Base-by-base conservation (phyloP, 106 monocot genomes). In the Vanilla planifolia region DNA sequence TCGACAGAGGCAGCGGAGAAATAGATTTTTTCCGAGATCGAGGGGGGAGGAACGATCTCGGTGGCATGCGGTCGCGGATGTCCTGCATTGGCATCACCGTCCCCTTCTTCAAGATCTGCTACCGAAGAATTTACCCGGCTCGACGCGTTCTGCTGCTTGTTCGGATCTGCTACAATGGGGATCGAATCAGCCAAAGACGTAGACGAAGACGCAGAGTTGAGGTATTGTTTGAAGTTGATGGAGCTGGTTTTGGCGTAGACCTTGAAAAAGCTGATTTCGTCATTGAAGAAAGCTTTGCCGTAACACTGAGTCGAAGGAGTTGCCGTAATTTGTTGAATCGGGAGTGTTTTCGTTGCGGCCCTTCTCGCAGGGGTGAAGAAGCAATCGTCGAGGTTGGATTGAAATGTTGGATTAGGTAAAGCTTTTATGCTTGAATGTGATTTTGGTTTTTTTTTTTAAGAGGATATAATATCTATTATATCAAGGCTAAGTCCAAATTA, bases 71-170 rank as follows among this genome's bases (percentile, higher is more conserved):
- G 61, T 96, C 90, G 4, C 73, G 51, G 11, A 90, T 79, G 47
- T 96, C 89, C 23, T 89, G 81, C 86, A 96, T 86, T 35, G 83
- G 78, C 78, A 96, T 81, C 11, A 74, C 48, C 15, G 59, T 64
- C 24, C 86, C 95, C 64, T 62, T 39, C 67, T 22, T 62, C 65
- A 90, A 46, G 24, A 21, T 62, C 20, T 47, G 61, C 71, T 96
- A 17, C 95, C 55, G 61, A 96, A 96, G 68, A 96, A 96, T 47
- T 84, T 89, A 15, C 95, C 94, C 32, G 89, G 81, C 51, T 96
- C 90, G 16, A 86, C 75, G 85, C 68, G 56, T 33, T 70, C 79
- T 65, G 22, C 29, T n/a, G n/a, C n/a, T n/a, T n/a, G n/a, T n/a
- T n/a, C n/a, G n/a, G n/a, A n/a, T n/a, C n/a, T n/a, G n/a, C n/a